Base-by-base conservation (phyloP, 305 asterid genomes). In the Fraxinus latifolia region DNA sequence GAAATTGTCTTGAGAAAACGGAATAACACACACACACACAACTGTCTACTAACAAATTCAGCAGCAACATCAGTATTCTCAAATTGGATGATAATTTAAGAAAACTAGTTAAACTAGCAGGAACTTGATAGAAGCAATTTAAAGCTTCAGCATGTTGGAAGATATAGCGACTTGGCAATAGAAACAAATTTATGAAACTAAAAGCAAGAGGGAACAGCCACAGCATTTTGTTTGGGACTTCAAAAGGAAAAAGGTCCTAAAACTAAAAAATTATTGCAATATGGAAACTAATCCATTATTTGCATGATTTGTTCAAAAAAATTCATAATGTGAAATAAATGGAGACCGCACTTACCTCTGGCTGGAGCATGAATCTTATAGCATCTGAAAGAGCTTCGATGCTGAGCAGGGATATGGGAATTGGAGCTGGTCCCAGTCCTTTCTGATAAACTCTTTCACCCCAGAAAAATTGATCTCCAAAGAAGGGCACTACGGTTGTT, bases 391-490 rank as follows among this genome's bases (percentile, higher is more conserved):
- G 98, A 79, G 92, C 90, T 78, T 94, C 92, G 0, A 89, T 90
- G 4, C 82, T 93, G 84, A 96, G 94, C 87, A 91, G 90, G 7
- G 97, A 93, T 53, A 96, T 89, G 79, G 98, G 97, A 71, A 96
- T 96, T 1, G 97, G 95, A 37, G 97, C 81, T 31, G 99, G 97
- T 44, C 98, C 98, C 7, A 94, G 84, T 50, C 95, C 98, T 85
- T 87, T 88, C 82, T 94, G 91, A 85, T 84, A 86, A 62, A 96
- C 87, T 82, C 92, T 88, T 33, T 96, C 98, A 5, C 98, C 99
- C 99, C 99, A 96, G 90, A 96, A 94, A 83, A 93, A 93, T 80
- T 94, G 99, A 81, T 96, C 99, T 6, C 99, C 98, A 19, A 96
- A 96, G 89, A 96, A 96, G 0, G 99, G 99, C 58, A 96, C 95